Evolutionary conservation across 2,329 filamentous ascomycete genomes (phyloP).

Genomic region (Colletotrichum horii): DNA sequence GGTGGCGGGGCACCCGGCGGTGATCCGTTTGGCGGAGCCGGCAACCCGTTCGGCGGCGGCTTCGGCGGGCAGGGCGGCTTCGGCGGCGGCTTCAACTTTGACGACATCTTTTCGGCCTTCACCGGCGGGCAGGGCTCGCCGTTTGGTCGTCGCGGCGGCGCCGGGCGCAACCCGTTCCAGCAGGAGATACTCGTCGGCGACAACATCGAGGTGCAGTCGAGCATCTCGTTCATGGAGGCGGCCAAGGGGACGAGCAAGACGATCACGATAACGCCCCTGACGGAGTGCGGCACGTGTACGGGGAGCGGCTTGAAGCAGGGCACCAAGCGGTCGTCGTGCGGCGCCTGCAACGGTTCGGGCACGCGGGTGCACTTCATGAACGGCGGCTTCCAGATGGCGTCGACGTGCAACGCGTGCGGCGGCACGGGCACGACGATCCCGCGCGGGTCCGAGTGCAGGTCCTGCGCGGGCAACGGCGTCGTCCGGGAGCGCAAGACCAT

Average conservation of each 20-base stretch:
- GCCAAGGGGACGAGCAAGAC: slow-evolving; percentile 90
- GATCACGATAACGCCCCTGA: slow-evolving; percentile 83
- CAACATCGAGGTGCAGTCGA: slow-evolving; percentile 93
- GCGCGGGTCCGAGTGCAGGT: slow-evolving; percentile 78
- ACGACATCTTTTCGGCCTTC: slow-evolving; percentile 93
- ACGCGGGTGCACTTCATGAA: slow-evolving; percentile 87
- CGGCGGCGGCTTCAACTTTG: slow-evolving; percentile 88
- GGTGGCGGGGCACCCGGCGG: slow-evolving; percentile 60
- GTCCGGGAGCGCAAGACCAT: slow-evolving; percentile 83
- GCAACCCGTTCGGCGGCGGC: slow-evolving; percentile 64
- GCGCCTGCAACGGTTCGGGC: slow-evolving; percentile 84
- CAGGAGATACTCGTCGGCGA: slow-evolving; percentile 89
- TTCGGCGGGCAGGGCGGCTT: slow-evolving; percentile 71
- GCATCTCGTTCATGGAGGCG: slow-evolving; percentile 94
- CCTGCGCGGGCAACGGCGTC: slow-evolving; percentile 84
- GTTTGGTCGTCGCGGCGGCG: slow-evolving; percentile 58
- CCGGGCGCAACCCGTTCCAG: slow-evolving; percentile 67
- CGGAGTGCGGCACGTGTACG: slow-evolving; percentile 80
- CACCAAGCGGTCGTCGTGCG: slow-evolving; percentile 74
- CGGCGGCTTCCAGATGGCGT: slow-evolving; percentile 95
- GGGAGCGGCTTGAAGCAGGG: slow-evolving; percentile 87
- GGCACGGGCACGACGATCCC: slow-evolving; percentile 81
- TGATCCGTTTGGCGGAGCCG: slow-evolving; percentile 67
- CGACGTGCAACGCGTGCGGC: slow-evolving; percentile 81
- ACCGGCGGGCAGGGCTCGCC: slow-evolving; percentile 58